phyloP scores from a whole-genome alignment of 768 basidiomycete species.

The Xerocomus brunneocitrinus region DNA sequence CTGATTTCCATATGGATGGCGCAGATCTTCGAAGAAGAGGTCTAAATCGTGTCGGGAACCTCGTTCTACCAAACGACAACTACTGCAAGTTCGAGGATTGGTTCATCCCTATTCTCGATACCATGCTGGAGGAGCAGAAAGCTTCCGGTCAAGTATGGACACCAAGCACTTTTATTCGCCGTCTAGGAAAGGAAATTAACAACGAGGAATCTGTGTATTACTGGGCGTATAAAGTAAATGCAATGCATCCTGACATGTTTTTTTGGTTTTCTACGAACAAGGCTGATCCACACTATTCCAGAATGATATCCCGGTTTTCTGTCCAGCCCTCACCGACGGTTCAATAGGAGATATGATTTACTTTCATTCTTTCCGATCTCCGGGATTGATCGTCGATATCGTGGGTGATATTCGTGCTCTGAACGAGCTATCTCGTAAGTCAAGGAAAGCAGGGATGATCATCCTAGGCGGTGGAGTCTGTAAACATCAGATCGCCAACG shows the following conservation, averaged over 20 bases:
- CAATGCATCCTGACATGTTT: conserved; percentile 14
- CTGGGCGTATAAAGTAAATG: conserved; percentile 96
- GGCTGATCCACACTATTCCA: conserved; percentile 37
- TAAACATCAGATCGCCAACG: conserved; percentile 99
- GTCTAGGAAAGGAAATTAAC: conserved; percentile 96
- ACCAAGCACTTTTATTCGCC: conserved; percentile 87
- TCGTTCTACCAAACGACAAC: conserved; percentile 95
- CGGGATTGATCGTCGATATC: conserved; percentile 86
- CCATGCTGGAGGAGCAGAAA: conserved; percentile 87
- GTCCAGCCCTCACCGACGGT: conserved; percentile 96
- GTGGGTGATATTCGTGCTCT: conserved; percentile 89
- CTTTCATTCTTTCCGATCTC: conserved; percentile 91
- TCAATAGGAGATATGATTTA: conserved; percentile 99
- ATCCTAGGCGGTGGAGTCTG: conserved; percentile 97
- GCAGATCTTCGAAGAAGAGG: conserved; percentile 81
- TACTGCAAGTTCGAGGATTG: conserved; percentile 99
- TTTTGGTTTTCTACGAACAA: conserved; percentile 9
- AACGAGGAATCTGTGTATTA: conserved; percentile 98
- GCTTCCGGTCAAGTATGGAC: conserved; percentile 71
- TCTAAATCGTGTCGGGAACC: conserved; percentile 97
- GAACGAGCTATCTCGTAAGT: conserved; percentile 84
- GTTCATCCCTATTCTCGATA: conserved; percentile 91
- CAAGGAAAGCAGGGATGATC: conserved; percentile 96
- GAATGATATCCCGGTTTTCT: conserved; percentile 99
- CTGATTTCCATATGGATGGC: conserved; percentile 89